Evolutionary conservation across 2,329 filamentous ascomycete genomes (phyloP).

Genomic region (Trichophyton mentagrophytes): DNA sequence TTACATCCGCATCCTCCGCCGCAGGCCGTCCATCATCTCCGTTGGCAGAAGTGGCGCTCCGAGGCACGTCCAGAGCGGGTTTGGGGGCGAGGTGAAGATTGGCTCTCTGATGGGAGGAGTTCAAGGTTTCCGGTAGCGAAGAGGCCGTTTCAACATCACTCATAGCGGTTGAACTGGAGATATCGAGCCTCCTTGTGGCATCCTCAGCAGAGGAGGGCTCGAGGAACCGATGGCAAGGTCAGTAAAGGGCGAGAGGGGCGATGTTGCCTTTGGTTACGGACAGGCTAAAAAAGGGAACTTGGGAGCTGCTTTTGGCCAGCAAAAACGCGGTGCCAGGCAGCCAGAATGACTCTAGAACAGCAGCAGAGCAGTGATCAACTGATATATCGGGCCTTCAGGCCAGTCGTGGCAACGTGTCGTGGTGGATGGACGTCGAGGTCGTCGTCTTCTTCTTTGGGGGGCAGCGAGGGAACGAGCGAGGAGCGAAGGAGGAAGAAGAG

Average conservation of each 20-base stretch:
- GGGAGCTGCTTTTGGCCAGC: background rate
- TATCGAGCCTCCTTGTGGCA: slow-evolving; percentile 31
- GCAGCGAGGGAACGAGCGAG: background rate
- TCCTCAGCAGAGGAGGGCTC: slow-evolving; percentile 19
- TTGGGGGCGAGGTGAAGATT: background rate
- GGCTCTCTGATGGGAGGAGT: background rate
- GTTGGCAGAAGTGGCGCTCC: background rate
- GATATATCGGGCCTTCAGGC: background rate
- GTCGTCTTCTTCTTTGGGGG: background rate
- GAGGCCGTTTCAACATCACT: slow-evolving; percentile 34
- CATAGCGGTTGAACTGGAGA: slow-evolving; percentile 35
- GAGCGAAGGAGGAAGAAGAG: background rate
- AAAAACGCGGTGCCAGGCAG: background rate
- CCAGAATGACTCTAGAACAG: background rate
- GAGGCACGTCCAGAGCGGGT: slow-evolving; percentile 3
- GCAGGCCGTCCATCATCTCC: slow-evolving; percentile 1
- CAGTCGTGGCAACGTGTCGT: background rate
- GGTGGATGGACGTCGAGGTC: background rate
- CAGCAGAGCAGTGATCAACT: background rate
- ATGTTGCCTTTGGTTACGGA: background rate
- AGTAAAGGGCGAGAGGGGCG: background rate
- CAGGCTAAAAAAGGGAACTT: background rate
- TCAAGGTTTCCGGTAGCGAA: slow-evolving; percentile 10
- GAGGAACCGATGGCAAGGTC: background rate
- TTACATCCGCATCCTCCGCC: slow-evolving; percentile 6